Conservation (phyloP, 1,139 yeast genomes). For the Hyphopichia khmerensis region DNA sequence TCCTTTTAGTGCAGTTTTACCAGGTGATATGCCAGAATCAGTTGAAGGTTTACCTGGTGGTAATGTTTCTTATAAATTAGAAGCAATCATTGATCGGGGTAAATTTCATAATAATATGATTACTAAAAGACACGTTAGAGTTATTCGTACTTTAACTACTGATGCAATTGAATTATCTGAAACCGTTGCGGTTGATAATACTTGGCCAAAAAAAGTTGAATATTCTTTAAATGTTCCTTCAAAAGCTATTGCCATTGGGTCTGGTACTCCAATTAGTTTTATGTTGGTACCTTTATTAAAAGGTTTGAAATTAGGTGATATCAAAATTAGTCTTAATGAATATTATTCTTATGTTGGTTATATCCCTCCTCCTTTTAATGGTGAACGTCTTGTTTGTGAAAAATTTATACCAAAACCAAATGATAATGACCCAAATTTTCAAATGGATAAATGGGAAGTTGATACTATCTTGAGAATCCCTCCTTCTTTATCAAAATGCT, state of each 20-base stretch:
- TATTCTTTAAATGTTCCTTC: slow-evolving; percentile 85
- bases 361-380: slow-evolving; percentile 51
- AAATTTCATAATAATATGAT: slow-evolving; percentile 65
- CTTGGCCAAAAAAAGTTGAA: slow-evolving; percentile 95
- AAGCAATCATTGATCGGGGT: slow-evolving; percentile 82
- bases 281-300: slow-evolving; percentile 77
- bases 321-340: slow-evolving; percentile 68
- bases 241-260: slow-evolving; percentile 88
- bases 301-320: slow-evolving; percentile 74
- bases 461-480: slow-evolving; percentile 64
- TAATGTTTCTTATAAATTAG: slow-evolving; percentile 71
- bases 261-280: slow-evolving; percentile 68
- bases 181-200: slow-evolving; percentile 90
- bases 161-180: slow-evolving; percentile 88
- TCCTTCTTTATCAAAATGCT: slow-evolving; percentile 65
- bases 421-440: slow-evolving; percentile 42
- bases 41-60: slow-evolving; percentile 91
- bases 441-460: slow-evolving; percentile 76
- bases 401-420: slow-evolving; percentile 33
- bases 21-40: slow-evolving; percentile 84
- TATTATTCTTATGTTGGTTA: slow-evolving; percentile 62
- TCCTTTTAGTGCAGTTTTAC: slow-evolving; percentile 83
- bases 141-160: slow-evolving; percentile 84
- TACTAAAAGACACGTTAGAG: slow-evolving; percentile 73
- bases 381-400: slow-evolving; percentile 56